Evolutionary conservation across 2,329 filamentous ascomycete genomes (phyloP).

Genomic region (Karstenula rhodostoma): DNA sequence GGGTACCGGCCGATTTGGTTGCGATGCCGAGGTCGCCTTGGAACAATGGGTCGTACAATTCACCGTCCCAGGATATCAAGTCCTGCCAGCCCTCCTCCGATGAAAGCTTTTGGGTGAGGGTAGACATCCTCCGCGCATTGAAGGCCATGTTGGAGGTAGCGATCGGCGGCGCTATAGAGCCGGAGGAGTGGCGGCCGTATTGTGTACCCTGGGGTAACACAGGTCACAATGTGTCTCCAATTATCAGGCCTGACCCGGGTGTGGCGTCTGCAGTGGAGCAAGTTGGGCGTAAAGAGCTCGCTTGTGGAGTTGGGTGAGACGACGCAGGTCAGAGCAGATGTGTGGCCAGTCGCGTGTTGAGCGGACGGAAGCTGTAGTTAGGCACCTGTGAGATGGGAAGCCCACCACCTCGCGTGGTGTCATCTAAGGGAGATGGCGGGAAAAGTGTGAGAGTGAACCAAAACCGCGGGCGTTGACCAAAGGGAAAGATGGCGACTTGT

Average conservation of each 20-base stretch:
- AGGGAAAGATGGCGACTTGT: conserved; percentile 3
- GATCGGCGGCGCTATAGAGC: neutral
- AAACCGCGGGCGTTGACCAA: conserved; percentile 8
- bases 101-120: conserved; percentile 25
- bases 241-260: too few species aligned
- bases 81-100: conserved; percentile 40
- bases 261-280: neutral
- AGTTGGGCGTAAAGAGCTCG: neutral
- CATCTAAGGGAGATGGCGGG: conserved; percentile 8
- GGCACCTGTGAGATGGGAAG: conserved; percentile 11
- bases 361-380: conserved; percentile 2
- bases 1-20: conserved; percentile 11
- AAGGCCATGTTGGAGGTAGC: conserved; percentile 16
- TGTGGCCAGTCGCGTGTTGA: conserved; percentile 11
- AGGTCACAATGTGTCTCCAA: neutral
- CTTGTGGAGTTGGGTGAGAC: conserved; percentile 6
- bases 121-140: conserved; percentile 26
- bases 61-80: conserved; percentile 38
- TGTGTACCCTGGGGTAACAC: neutral
- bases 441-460: conserved; percentile 2
- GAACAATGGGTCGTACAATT: conserved; percentile 38
- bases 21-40: conserved; percentile 29
- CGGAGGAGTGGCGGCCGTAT: neutral
- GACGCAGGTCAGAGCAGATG: neutral
- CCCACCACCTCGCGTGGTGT: conserved; percentile 11